phyloP scores from a whole-genome alignment of 2,329 filamentous ascomycete species.

The Hymenoscyphus salicellus region DNA sequence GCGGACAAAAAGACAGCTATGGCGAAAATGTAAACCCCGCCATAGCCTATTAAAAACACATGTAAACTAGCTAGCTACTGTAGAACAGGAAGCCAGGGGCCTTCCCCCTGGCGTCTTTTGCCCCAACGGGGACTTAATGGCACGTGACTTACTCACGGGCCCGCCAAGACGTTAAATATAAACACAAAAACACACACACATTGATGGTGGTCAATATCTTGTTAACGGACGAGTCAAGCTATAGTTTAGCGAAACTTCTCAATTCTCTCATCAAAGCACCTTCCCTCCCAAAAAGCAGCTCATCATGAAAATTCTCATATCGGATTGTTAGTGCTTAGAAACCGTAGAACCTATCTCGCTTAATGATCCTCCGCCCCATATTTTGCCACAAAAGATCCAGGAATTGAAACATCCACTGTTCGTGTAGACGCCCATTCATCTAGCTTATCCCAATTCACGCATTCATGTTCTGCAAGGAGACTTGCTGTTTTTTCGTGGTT shows the following conservation, averaged over 20 bases:
- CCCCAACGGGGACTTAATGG: too few species aligned
- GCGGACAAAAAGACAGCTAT: background rate
- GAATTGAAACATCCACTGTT: background rate
- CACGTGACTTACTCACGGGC: background rate
- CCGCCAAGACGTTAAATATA: background rate
- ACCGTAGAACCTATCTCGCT: background rate
- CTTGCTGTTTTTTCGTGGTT: background rate
- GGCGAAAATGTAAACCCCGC: background rate
- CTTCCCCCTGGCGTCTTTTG: background rate
- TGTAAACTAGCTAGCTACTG: background rate
- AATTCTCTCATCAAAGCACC: too few species aligned
- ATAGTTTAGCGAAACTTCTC: too few species aligned
- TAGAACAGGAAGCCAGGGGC: background rate
- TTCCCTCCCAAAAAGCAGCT: too few species aligned
- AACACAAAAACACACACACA: too few species aligned
- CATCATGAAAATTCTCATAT: too few species aligned
- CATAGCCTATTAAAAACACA: background rate
- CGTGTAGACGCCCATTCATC: background rate
- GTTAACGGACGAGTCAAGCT: too few species aligned
- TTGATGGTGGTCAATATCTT: too few species aligned
- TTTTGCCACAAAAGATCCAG: background rate
- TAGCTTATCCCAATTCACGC: slow-evolving; percentile 1
- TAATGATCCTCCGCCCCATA: background rate
- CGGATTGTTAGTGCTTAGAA: too few species aligned
- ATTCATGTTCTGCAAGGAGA: background rate